Evolutionary conservation across 257 asterid genomes (phyloP).

Genomic region (Oldenlandia corymbosa): DNA sequence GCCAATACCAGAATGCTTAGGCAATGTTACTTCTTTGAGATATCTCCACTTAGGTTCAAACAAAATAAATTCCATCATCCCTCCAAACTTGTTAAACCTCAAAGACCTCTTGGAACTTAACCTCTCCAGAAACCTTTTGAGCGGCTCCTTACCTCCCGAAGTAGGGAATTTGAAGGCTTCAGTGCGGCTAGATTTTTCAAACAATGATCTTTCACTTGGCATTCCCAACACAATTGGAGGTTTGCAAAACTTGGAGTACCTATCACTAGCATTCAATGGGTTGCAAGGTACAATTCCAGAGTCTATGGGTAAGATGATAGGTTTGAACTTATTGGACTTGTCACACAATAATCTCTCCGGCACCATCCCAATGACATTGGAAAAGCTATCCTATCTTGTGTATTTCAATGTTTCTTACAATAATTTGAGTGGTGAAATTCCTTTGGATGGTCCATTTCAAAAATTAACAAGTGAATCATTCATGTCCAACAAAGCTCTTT

Average conservation of each 20-base stretch:
- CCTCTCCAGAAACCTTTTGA: neutral
- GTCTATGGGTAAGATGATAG: neutral
- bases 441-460: neutral
- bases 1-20: neutral
- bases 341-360: neutral
- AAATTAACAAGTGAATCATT: neutral
- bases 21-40: neutral
- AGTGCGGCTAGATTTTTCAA: slow-evolving; percentile 7
- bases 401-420: neutral
- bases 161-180: no score
- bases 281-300: slow-evolving; percentile 11
- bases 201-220: neutral
- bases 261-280: neutral
- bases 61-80: neutral
- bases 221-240: neutral
- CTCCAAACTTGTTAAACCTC: neutral
- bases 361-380: neutral
- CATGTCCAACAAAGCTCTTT: neutral
- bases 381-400: neutral
- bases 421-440: neutral
- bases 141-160: neutral
- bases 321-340: slow-evolving; percentile 1
- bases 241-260: neutral
- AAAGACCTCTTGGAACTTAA: neutral
- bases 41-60: neutral